Conservation (phyloP, 1,284 basidiomycete species). For the Ustilago nuda region DNA sequence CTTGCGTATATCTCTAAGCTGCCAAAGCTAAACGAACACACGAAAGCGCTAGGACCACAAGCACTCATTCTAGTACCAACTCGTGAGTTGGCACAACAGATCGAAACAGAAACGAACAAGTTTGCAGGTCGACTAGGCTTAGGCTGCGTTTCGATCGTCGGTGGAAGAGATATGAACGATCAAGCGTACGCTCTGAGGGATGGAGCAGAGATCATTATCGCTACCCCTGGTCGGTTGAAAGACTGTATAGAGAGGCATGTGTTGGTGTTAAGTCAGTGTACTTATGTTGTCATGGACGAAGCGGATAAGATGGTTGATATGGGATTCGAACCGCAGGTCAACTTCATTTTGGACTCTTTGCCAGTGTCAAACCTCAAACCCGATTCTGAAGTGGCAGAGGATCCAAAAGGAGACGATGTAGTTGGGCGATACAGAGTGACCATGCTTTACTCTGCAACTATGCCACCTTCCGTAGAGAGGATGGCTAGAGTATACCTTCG, state of each 20-base stretch:
- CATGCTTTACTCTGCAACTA: conserved; percentile 95
- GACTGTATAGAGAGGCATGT: conserved; percentile 97
- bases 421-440: conserved; percentile 60
- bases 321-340: conserved; percentile 93
- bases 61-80: conserved; percentile 94
- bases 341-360: conserved; percentile 92
- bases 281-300: conserved; percentile 99
- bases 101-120: conserved; percentile 89
- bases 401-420: conserved; percentile 50
- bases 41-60: conserved; percentile 90
- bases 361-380: conserved; percentile 87
- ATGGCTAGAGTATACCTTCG: conserved; percentile 92
- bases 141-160: conserved; percentile 95
- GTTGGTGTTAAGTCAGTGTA: conserved; percentile 93
- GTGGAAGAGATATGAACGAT: conserved; percentile 91
- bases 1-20: conserved; percentile 89
- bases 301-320: conserved; percentile 98
- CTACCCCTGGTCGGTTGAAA: conserved; percentile 95
- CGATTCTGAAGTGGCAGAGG: conserved; percentile 72
- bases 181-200: conserved; percentile 95
- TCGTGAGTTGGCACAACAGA: conserved; percentile 97
- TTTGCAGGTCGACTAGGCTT: conserved; percentile 89
- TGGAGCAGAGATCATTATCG: conserved; percentile 97
- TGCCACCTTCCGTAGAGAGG: conserved; percentile 95
- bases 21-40: conserved; percentile 87